Evolutionary conservation across 495 filamentous ascomycete genomes (phyloP), one percentile per base, ranked within the genome.

Genomic region (Penicillium verhagenii): DNA sequence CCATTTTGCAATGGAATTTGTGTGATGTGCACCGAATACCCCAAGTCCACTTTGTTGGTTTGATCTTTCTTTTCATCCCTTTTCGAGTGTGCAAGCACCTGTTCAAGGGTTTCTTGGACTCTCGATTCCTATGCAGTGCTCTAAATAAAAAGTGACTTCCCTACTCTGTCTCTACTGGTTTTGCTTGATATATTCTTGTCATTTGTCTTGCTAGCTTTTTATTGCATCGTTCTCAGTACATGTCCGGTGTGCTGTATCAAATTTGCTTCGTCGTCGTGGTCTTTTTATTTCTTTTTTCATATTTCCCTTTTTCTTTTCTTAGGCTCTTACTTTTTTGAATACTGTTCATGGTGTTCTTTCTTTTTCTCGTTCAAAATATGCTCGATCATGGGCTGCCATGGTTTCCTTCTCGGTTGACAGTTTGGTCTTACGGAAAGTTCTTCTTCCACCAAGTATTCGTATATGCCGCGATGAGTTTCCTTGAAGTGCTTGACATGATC

Each of bases 11-110:
- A 72, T 69, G 68, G 70, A 74, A 72, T 73, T 71, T 72, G 74
- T 73, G 72, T 72, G 67, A 75, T 75, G 64, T 70, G 66, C 74
- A 74, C 71, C 66, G 64, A 71, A 75, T 75, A 75, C 72, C 74
- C 73, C 74, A 70, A 74, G 64, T 75, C 70, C 71, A 74, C 65
- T 62, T 66, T 71, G 65, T 69, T 72, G 66, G 64, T 59, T 69
- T 68, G 63, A 70, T 66, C 52, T 69, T 64, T 66, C 33, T 50
- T n/a, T 57, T 57, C 59, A 14, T 19, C 44, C 40, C 50, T 24
- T 65, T 66, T 71, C 53, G 56, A 63, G 63, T 70, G 66, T 71
- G 62, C 58, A 21, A 51, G 59, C 58, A 53, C 61, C 54, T 66
- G 64, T 64, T 52, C 61, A 26, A 45, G 23, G 42, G 60, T 62